Base-by-base conservation (phyloP, 2,329 filamentous ascomycete species). In the Exserohilum turcica region DNA sequence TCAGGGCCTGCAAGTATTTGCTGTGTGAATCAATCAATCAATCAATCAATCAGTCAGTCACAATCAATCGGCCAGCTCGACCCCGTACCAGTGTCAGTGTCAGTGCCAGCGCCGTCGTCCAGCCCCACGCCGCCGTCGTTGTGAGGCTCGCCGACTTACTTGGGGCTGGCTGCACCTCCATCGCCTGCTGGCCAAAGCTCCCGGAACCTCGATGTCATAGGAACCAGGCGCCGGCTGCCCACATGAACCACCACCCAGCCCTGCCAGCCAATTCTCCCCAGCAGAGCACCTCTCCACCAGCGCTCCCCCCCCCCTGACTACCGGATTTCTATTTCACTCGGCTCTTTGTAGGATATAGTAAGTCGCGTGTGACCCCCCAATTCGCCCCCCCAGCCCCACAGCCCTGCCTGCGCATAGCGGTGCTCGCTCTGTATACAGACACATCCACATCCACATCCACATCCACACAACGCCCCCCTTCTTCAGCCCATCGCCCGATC, bases 191-290 rank as follows among this genome's bases (percentile, higher is more conserved):
- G 52, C 56, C 61, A 56, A 60, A 66, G 66, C 66, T 67, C 54
- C 60, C 35, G 35, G 24, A 33, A 47, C 42, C 46, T 60, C 57
- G 54, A 62, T 58, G 58, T 57, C 53, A 53, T 55, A 35, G 42
- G 54, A 53, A 57, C 56, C 52, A 60, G 60, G 66, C 67, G 61
- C 45, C 65, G 66, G 66, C 58, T 69, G 66, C 65, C 56, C 63
- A 67, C 66, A 66, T 65, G 58, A 61, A 65, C 51, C 38, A 53
- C 51, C 36, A 52, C 38, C 29, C 39, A 32, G 36, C 52, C 36
- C 44, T 44, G 42, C 44, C 52, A 46, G 43, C 45, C 48, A 57
- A 43, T 58, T 45, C 44, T 56, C 40, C 39, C 37, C 43, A 32
- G 48, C 47, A 45, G 40, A 48, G 44, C 51, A 40, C 28, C 43